Percentiles rank a stretch among this genome's conserved stretches.
phyloP scores from a whole-genome alignment of 768 basidiomycete genomes.

The Tricholomella constricta region DNA sequence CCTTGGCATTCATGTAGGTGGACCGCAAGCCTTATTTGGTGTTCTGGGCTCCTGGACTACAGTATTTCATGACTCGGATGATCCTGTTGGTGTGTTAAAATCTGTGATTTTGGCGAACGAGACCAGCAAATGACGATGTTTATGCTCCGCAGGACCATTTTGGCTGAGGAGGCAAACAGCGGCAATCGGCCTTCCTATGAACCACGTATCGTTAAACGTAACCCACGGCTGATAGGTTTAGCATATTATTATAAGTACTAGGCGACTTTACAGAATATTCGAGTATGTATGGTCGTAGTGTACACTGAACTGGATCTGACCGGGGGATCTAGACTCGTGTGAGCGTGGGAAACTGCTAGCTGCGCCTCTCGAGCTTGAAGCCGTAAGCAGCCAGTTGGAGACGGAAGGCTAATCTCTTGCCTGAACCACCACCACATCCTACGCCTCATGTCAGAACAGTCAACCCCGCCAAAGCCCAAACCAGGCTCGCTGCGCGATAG shows the following conservation, averaged over 20 bases:
- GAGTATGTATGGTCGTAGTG: no score
- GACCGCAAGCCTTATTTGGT: slow-evolving; percentile 58
- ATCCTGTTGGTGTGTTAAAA: slow-evolving; percentile 43
- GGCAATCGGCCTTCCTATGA: slow-evolving; percentile 13
- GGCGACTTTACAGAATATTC: neutral
- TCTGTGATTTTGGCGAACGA: neutral
- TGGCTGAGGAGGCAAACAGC: slow-evolving; percentile 30
- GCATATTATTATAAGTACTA: no score
- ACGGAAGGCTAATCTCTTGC: slow-evolving; percentile 6
- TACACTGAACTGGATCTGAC: no score
- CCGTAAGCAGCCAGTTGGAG: neutral
- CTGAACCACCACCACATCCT: slow-evolving; percentile 19
- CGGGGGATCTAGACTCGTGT: neutral
- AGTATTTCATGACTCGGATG: slow-evolving; percentile 43
- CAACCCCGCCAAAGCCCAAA: slow-evolving; percentile 62
- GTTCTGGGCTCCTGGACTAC: slow-evolving; percentile 56
- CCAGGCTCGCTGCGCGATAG: slow-evolving; percentile 82
- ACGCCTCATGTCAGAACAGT: slow-evolving; percentile 57
- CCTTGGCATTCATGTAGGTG: slow-evolving; percentile 65
- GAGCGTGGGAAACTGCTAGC: slow-evolving; percentile 10
- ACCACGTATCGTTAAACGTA: slow-evolving; percentile 16
- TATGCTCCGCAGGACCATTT: slow-evolving; percentile 31
- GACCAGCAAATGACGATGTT: neutral
- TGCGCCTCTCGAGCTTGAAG: slow-evolving; percentile 1
- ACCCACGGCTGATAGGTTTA: neutral